Conservation (phyloP, 2,329 filamentous ascomycete genomes). For the Microdochium trichocladiopsis region DNA sequence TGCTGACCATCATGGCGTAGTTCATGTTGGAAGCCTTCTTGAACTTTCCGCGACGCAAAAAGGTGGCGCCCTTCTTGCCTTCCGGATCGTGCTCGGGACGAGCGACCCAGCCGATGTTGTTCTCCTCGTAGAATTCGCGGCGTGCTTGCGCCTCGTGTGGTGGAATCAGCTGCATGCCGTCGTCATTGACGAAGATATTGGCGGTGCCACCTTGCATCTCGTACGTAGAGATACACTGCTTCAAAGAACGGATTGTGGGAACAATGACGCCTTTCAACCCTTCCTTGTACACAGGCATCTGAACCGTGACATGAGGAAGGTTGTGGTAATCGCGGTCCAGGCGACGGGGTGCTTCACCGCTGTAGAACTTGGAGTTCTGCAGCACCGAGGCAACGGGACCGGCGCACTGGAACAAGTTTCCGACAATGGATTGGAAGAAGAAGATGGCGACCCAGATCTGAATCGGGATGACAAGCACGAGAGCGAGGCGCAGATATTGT, state of each 20-base stretch:
- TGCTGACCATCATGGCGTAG: conserved; percentile 60
- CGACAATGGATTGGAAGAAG: conserved; percentile 43
- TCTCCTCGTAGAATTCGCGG: conserved; percentile 49
- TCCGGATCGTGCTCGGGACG: conserved; percentile 45
- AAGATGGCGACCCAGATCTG: conserved; percentile 50
- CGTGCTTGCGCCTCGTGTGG: conserved; percentile 38
- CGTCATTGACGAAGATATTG: conserved; percentile 63
- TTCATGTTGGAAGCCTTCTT: conserved; percentile 72
- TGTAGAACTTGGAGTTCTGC: conserved; percentile 38
- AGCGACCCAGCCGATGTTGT: conserved; percentile 50
- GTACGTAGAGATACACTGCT: conserved; percentile 51
- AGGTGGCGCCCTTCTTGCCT: conserved; percentile 39
- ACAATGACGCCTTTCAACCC: conserved; percentile 40
- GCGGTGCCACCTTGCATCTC: conserved; percentile 58
- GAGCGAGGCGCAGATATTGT: conserved; percentile 44
- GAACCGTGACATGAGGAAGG: conserved; percentile 40
- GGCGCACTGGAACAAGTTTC: conserved; percentile 40
- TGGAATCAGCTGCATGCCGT: conserved; percentile 57
- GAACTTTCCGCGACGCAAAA: conserved; percentile 58
- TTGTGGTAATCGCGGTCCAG: conserved; percentile 27
- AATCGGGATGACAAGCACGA: conserved; percentile 42
- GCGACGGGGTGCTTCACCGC: conserved; percentile 26
- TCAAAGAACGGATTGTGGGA: conserved; percentile 47
- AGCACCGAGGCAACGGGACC: conserved; percentile 39
- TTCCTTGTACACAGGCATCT: conserved; percentile 45